Evolutionary conservation across 441 rosid genomes (phyloP).

Genomic region (Rhodomyrtus psidioides): DNA sequence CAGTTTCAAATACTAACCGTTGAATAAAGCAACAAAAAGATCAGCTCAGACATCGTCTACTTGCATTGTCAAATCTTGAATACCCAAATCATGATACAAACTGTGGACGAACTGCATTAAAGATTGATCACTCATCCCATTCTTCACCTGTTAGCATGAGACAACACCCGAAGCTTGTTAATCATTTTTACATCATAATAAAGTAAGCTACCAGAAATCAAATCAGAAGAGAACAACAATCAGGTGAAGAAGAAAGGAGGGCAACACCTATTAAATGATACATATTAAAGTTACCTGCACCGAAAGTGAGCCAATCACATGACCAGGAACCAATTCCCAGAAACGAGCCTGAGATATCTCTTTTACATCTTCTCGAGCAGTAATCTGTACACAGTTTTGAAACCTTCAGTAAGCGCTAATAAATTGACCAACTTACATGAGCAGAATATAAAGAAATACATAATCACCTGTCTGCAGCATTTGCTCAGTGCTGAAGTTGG

Average conservation of each 20-base stretch:
- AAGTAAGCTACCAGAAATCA: not conserved
- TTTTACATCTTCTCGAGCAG: conserved; percentile 59
- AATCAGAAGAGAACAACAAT: not conserved
- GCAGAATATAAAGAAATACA: not conserved
- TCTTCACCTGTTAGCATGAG: conserved; percentile 38
- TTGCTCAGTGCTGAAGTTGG: conserved; percentile 79
- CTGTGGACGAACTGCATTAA: conserved; percentile 50
- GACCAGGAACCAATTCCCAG: conserved; percentile 95
- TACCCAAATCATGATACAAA: conserved; percentile 71
- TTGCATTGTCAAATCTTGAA: conserved; percentile 72
- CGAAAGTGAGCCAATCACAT: conserved; percentile 71
- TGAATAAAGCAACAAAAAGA: not conserved
- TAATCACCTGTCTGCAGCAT: conserved; percentile 79
- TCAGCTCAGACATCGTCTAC: conserved; percentile 28
- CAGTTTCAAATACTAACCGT: not conserved
- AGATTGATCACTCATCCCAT: conserved; percentile 49
- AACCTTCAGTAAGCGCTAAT: not conserved
- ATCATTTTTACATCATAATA: not conserved
- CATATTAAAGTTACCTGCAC: conserved; percentile 37
- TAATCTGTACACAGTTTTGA: conserved; percentile 29
- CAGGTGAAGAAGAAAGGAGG: not conserved
- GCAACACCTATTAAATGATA: not conserved
- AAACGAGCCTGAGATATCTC: conserved; percentile 71
- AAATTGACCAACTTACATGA: not conserved
- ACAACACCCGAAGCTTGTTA: not conserved